Evolutionary conservation across 495 filamentous ascomycete genomes (phyloP), one percentile per base, ranked within the genome.

Genomic region (Penicillium pulvis): DNA sequence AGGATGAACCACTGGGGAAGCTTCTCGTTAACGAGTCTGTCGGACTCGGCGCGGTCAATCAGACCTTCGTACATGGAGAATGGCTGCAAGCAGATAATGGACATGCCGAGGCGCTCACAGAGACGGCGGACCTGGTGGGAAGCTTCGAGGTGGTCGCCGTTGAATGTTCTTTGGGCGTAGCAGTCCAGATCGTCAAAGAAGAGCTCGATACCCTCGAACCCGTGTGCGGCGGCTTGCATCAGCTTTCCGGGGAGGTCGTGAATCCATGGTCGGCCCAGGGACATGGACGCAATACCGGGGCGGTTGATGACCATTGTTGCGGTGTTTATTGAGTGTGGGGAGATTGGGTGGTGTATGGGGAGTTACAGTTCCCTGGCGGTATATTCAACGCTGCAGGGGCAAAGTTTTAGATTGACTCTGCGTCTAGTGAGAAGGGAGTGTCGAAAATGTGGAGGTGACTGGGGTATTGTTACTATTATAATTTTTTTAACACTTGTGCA

Each of bases 51-150:
- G 11, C 87, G 82, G 75, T 92, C 87, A 11, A 86, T 45, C 1
- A 92, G 79, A 3, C 90, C 90, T 63, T 92, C 89, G 74, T 90
- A 92, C 73, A 91, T 85, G 73, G 82, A 81, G 72, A 93, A 92
- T 11, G 90, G 90, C 69, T 93, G 89, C 3, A 93, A 79, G 56
- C 87, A 87, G 62, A 93, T 75, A 58, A 92, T 85, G 41, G 71
- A 70, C 53, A 93, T 77, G 19, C 71, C 67, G 43, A 86, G 79
- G 2, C 77, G 77, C 44, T 81, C 71, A 70, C 88, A 91, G 33
- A 89, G 74, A 0, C 64, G 58, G 10, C 73, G 73, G 33, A 89
- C 81, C 35, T 79, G 68, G 1, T 70, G 66, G 28, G 89, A 88
- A 5, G 90, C 90, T 36, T 73, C 74, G 51, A 83, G 56, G 52